Evolutionary conservation across 345 rosid genomes (phyloP).

Genomic region (Syzygium jambos): DNA sequence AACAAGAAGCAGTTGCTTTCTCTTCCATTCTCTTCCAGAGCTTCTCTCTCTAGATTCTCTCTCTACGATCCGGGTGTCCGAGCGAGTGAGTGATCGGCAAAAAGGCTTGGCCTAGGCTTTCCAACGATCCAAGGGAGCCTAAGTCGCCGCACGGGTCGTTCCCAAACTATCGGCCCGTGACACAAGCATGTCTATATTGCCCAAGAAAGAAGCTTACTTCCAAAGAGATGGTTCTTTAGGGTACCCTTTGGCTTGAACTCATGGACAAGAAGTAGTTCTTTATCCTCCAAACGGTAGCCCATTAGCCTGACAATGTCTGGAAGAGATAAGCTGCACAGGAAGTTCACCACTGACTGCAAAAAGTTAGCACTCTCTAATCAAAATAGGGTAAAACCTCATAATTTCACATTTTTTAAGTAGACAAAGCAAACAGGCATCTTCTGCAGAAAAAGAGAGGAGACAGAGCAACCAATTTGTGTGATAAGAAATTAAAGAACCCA

Average conservation of each 20-base stretch:
- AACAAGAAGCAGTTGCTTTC: no score
- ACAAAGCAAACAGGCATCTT: not conserved
- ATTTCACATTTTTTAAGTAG: not conserved
- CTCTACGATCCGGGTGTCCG: no score
- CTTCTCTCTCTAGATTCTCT: no score
- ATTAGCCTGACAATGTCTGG: not conserved
- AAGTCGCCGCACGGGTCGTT: no score
- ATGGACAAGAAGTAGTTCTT: slow-evolving; percentile 8
- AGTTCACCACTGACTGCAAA: slow-evolving; percentile 7
- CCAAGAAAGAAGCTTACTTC: slow-evolving; percentile 5
- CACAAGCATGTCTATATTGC: not conserved
- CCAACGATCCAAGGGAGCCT: no score
- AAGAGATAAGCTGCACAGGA: slow-evolving; percentile 5
- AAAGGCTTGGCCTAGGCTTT: no score
- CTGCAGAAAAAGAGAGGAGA: not conserved
- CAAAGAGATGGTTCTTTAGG: slow-evolving; percentile 7
- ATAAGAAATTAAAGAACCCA: not conserved
- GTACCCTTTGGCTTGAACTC: slow-evolving; percentile 11
- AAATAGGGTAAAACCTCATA: not conserved
- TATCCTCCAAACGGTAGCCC: not conserved
- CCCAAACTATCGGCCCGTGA: no score
- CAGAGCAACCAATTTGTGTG: accelerated
- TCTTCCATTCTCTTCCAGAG: no score
- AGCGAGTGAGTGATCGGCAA: no score
- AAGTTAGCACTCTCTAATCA: not conserved